phyloP scores from a whole-genome alignment of 371 early-diverging fungal genomes.

The Mortierella polycephala region DNA sequence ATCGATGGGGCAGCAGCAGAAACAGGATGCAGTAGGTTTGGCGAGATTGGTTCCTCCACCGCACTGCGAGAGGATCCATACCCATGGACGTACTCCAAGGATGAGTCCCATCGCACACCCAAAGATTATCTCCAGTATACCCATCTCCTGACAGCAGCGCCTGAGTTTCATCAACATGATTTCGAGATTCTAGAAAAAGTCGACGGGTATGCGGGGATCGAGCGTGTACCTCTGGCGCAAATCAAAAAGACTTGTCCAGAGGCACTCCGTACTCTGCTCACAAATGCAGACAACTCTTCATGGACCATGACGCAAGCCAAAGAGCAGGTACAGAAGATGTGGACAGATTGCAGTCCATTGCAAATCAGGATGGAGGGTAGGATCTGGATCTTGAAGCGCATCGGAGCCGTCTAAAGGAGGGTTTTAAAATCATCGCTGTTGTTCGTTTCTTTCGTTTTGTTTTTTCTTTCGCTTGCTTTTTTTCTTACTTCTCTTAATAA shows the following conservation, averaged over 20 bases:
- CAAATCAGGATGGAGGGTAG: conserved; percentile 35
- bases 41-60: conserved; percentile 60
- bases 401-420: conserved; percentile 10
- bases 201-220: conserved; percentile 53
- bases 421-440: neutral
- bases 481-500: too few relatives aligned
- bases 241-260: conserved; percentile 23
- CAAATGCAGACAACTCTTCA: neutral
- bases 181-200: conserved; percentile 59
- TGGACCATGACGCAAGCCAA: neutral
- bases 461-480: too few relatives aligned
- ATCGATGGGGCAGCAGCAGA: conserved; percentile 86
- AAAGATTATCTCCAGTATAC: conserved; percentile 71
- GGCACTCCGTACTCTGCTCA: neutral
- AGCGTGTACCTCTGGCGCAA: conserved; percentile 3
- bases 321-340: conserved; percentile 6
- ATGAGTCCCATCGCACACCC: conserved; percentile 61
- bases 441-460: too few relatives aligned
- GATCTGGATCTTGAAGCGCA: conserved; percentile 48
- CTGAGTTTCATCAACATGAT: conserved; percentile 55
- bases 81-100: conserved; percentile 74
- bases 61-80: conserved; percentile 62
- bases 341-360: conserved; percentile 40
- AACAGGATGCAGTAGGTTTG: conserved; percentile 89
- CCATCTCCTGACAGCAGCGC: conserved; percentile 70